Evolutionary conservation across 805 yeast genomes (phyloP).

Genomic region (Cyberlindnera samutprakarnensis): DNA sequence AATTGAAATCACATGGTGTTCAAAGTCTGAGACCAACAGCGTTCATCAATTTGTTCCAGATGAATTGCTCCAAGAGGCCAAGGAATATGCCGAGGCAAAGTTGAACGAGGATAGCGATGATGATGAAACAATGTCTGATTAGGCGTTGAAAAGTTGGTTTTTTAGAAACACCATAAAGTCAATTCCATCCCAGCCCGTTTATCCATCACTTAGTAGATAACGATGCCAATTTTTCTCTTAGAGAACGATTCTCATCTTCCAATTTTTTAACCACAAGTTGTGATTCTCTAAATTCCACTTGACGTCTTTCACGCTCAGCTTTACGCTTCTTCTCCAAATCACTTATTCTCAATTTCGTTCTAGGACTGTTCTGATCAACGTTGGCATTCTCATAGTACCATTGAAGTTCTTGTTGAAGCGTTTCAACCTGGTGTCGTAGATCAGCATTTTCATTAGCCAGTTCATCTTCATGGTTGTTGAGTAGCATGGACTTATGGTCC

Average conservation of each 20-base stretch:
- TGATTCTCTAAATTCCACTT: conserved; percentile 52
- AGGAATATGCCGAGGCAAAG: conserved; percentile 74
- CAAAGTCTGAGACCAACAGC: conserved; percentile 69
- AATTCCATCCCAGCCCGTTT: no score
- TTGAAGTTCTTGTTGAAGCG: conserved; percentile 12
- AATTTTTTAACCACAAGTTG: conserved; percentile 41
- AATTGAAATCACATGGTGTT: conserved; percentile 87
- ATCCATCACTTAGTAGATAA: no score
- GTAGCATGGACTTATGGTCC: conserved; percentile 37
- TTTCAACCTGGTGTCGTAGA: conserved; percentile 9
- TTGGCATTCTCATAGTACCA: conserved; percentile 13
- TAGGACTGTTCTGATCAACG: conserved; percentile 22
- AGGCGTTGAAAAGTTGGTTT: background rate
- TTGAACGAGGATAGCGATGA: conserved; percentile 68
- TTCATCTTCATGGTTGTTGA: conserved; percentile 7
- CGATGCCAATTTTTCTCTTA: conserved; percentile 24
- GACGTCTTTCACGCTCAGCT: conserved; percentile 62
- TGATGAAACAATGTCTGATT: conserved; percentile 34
- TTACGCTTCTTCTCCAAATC: conserved; percentile 62
- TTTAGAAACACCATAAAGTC: no score
- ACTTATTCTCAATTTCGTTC: conserved; percentile 44
- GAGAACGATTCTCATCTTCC: conserved; percentile 44
- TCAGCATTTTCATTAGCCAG: conserved; percentile 1
- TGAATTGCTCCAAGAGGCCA: conserved; percentile 75
- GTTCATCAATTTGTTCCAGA: conserved; percentile 74